phyloP scores from a whole-genome alignment of 108 stramenopile species.

The Mediolabrus comicus region DNA sequence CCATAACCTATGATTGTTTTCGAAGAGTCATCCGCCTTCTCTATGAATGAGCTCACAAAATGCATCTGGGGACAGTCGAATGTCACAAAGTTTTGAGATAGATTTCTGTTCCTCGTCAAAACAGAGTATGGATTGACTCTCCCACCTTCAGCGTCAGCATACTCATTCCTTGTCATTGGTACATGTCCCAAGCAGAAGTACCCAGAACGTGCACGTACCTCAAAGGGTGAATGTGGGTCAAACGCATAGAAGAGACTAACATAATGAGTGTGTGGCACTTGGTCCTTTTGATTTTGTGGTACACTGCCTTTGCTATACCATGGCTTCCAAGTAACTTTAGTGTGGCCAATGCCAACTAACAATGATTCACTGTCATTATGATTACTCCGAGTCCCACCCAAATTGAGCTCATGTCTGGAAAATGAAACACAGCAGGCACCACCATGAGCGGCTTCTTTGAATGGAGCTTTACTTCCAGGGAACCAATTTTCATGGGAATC shows the following conservation, averaged over 20 bases:
- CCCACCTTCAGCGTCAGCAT: slow-evolving; percentile 22
- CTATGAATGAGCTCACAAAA: slow-evolving; percentile 48
- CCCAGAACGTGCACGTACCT: slow-evolving; percentile 40
- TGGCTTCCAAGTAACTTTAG: slow-evolving; percentile 38
- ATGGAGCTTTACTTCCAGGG: slow-evolving; percentile 28
- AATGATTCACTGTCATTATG: slow-evolving; percentile 24
- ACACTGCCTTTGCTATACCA: slow-evolving; percentile 20
- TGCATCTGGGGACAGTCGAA: slow-evolving; percentile 55
- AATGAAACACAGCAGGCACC: slow-evolving; percentile 43
- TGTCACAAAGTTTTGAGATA: slow-evolving; percentile 27
- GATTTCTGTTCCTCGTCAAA: slow-evolving; percentile 23
- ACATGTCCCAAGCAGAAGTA: slow-evolving; percentile 46
- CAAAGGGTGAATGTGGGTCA: slow-evolving; percentile 42
- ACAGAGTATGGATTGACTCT: slow-evolving; percentile 33
- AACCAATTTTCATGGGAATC: slow-evolving; percentile 33
- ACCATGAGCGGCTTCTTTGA: slow-evolving; percentile 37
- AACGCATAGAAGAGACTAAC: slow-evolving; percentile 46
- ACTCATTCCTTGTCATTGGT: slow-evolving; percentile 5
- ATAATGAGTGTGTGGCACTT: slow-evolving; percentile 39
- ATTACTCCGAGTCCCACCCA: background rate
- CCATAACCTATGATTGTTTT: slow-evolving; percentile 56
- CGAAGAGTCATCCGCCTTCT: slow-evolving; percentile 36
- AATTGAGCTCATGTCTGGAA: slow-evolving; percentile 20
- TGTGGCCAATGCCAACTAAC: slow-evolving; percentile 45
- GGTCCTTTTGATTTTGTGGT: slow-evolving; percentile 25